phyloP scores from a whole-genome alignment of 805 yeast genomes.

The Deakozyma indianensis region DNA sequence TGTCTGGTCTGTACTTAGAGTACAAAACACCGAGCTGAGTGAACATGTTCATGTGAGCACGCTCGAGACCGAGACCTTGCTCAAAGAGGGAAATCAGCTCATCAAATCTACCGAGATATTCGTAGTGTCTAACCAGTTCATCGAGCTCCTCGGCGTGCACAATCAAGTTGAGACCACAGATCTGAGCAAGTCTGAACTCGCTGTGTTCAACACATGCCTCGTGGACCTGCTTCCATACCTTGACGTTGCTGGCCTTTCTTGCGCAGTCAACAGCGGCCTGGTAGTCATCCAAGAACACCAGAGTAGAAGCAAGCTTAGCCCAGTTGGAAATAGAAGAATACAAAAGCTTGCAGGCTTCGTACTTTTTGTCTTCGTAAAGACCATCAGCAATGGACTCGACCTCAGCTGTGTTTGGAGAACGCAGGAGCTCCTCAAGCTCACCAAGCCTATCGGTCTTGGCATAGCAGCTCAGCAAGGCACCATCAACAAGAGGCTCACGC shows the following conservation, averaged over 20 bases:
- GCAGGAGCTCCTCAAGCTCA: constrained; percentile 75
- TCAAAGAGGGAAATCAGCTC: constrained; percentile 88
- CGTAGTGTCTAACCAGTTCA: constrained; percentile 76
- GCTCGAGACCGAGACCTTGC: constrained; percentile 88
- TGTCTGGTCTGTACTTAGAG: constrained; percentile 78
- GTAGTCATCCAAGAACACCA: constrained; percentile 81
- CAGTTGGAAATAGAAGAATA: constrained; percentile 81
- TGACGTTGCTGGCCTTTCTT: constrained; percentile 85
- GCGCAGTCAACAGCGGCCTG: constrained; percentile 98
- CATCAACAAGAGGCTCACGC: constrained; percentile 87
- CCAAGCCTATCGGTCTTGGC: constrained; percentile 62
- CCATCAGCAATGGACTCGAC: constrained; percentile 86
- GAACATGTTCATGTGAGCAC: constrained; percentile 99
- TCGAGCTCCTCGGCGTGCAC: constrained; percentile 95
- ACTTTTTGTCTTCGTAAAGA: constrained; percentile 65
- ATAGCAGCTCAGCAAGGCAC: constrained; percentile 75
- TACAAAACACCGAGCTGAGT: constrained; percentile 88
- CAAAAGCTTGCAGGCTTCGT: constrained; percentile 84
- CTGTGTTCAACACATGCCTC: constrained; percentile 90
- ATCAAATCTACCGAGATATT: constrained; percentile 78
- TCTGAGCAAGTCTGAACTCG: constrained; percentile 94
- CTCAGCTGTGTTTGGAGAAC: constrained; percentile 85
- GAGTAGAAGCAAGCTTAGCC: constrained; percentile 91
- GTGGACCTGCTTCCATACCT: constrained; percentile 96
- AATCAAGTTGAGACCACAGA: constrained; percentile 93